A percentile compares a stretch with the other conserved stretches of the same genome.
Conservation (phyloP, 148 eudicot species). For the Limonium bicolor region DNA sequence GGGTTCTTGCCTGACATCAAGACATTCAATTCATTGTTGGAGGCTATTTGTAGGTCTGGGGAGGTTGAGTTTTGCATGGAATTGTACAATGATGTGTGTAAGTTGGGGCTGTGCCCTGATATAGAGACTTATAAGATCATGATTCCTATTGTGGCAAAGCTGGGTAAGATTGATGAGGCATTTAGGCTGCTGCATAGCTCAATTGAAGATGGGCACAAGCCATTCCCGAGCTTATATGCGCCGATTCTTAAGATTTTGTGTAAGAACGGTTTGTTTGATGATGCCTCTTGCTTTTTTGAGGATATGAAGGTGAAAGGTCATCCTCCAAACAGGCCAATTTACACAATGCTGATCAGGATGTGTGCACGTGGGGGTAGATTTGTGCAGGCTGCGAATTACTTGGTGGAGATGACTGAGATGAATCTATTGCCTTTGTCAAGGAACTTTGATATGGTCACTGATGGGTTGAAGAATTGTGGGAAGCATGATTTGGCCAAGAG, state of each 20-base stretch:
- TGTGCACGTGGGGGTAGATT: constrained; percentile 75
- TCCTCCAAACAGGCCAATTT: constrained; percentile 76
- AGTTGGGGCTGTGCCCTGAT: constrained; percentile 61
- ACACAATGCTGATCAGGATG: constrained; percentile 87
- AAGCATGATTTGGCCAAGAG: constrained; percentile 82
- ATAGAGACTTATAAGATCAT: constrained; percentile 65
- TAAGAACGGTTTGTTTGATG: constrained; percentile 77
- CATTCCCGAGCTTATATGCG: constrained; percentile 95
- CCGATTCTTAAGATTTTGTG: constrained; percentile 75
- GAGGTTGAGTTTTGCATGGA: constrained; percentile 66
- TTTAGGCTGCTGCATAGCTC: constrained; percentile 64
- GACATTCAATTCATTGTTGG: constrained; percentile 75
- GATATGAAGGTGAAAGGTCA: constrained; percentile 91
- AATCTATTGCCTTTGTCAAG: constrained; percentile 51
- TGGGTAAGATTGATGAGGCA: constrained; percentile 61
- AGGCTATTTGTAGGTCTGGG: constrained; percentile 57
- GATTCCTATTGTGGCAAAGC: constrained; percentile 52
- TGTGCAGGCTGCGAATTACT: constrained; percentile 86
- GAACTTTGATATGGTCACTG: constrained; percentile 90
- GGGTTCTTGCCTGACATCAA: constrained; percentile 74
- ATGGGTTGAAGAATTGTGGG: constrained; percentile 89
- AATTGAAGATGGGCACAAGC: constrained; percentile 77
- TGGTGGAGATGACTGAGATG: constrained; percentile 92
- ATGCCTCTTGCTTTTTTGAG: constrained; percentile 77
- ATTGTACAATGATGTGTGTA: constrained; percentile 57